Evolutionary conservation across 441 rosid species (phyloP), one percentile per base, ranked within the genome.

Genomic region (Brassica hybrid): DNA sequence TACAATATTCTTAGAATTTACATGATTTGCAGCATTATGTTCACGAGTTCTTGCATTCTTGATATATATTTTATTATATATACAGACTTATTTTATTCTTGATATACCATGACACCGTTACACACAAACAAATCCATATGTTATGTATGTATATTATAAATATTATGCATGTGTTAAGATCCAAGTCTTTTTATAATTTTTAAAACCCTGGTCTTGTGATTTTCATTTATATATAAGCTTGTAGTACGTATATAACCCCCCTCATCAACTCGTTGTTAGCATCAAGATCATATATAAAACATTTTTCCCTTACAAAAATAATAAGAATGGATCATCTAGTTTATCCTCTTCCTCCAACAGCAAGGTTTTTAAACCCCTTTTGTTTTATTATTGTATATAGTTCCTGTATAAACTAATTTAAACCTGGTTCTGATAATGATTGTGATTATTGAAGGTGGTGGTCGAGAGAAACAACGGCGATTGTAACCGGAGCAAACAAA

Each of bases 401-500:
- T 43, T 56, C 17, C 7, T 38, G 23, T 10, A 48, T 2, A 57
- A 30, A 5, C 5, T 12, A 12, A 7, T 21, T n/a, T n/a, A 2
- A 71, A 19, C 4, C 48, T 59, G 6, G 21, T 65, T 73, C 56
- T 34, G 23, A 64, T 73, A 14, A 41, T 23, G 14, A 18, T 62
- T 63, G 32, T 65, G 9, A 23, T 67, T 18, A 11, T 7, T 61
- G 71, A 67, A 87, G 96, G 71, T 94, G 98, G 97, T 94, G 97
- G 98, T 72, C 87, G 5, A 76, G 68, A 58, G 88, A 86, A 61
- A 92, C 92, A 43, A 85, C 87, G 5, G 95, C 92, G 0, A 73
- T 94, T 3, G 97, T 94, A 21, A 94, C 91, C 3, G 98, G 98
- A 82, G 94, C 90, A 0, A 94, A 92, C 85, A 92, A 82, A 67